Evolutionary conservation across 441 rosid species (phyloP), one percentile per base, ranked within the genome.

Genomic region (Croton laevigatus): DNA sequence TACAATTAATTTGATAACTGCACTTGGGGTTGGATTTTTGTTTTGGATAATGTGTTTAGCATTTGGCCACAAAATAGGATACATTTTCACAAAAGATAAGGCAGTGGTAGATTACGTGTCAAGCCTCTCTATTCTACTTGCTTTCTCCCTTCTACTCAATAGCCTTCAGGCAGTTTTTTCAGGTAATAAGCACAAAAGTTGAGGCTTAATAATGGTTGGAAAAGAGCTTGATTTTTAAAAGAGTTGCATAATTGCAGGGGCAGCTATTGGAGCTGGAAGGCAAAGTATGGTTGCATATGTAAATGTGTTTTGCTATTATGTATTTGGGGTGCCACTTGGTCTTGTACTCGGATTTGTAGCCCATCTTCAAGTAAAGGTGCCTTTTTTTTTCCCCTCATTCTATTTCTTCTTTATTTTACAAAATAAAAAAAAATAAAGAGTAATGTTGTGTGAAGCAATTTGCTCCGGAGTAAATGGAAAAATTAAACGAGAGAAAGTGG

Each of bases 241-340:
- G 2, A 27, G 14, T 1, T 48, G 14, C 6, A 58, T 7, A 6
- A 17, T 42, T 48, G 54, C 72, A 87, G 91, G 96, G 1, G 86
- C 83, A 38, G 96, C 94, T 5, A 54, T 90, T 1, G 96, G 96
- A 36, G 87, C 91, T 16, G 91, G 91, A 40, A 75, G 89, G 86
- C 94, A 90, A 70, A 79, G 80, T 2, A 22, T 71, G 67, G 87
- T 81, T 40, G 87, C 87, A 61, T 80, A 16, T 69, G 81, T 85
- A 8, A 85, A 83, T 63, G 14, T 81, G 0, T 57, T 73, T 12
- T 78, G 81, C 68, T 85, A 83, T 55, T 83, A 83, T 64, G 67
- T 75, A 40, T 58, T 83, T 38, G 89, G 89, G 11, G 64, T 85
- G 48, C 87, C 89, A 20, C 1, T 75, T 2, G 86, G 88, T 57